Percentiles rank a stretch among this genome's conserved stretches.
Conservation (phyloP, 441 rosid genomes). For the Bruguiera hainesii region DNA sequence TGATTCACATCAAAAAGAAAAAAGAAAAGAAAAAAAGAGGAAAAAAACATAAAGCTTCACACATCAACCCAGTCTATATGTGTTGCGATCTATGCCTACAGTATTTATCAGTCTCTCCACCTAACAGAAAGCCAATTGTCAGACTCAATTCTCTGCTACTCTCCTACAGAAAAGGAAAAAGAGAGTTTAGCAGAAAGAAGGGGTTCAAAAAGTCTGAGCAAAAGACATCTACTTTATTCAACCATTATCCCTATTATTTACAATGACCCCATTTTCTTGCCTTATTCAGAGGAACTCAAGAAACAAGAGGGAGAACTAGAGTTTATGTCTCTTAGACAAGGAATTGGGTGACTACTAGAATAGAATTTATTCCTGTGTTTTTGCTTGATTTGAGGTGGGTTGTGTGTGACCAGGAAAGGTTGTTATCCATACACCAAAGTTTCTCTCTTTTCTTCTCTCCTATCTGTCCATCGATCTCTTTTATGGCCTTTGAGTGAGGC, state of each 20-base stretch:
- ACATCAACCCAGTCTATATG: conserved; percentile 20
- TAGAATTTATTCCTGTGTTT: background rate
- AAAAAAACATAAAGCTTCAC: conserved; percentile 10
- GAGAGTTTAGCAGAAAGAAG: conserved; percentile 29
- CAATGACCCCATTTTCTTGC: conserved; percentile 9
- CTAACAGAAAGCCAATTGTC: conserved; percentile 40
- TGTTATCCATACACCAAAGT: conserved; percentile 1
- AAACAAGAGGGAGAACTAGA: too few relatives aligned
- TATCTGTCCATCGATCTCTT: conserved; percentile 10
- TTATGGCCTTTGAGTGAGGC: conserved; percentile 24
- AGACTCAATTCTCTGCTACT: conserved; percentile 69
- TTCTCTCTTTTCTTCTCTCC: background rate
- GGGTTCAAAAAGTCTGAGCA: conserved; percentile 32
- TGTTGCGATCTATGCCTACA: conserved; percentile 14
- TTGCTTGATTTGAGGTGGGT: background rate
- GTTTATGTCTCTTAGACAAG: too few relatives aligned
- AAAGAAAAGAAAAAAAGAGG: background rate
- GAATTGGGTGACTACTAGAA: too few relatives aligned
- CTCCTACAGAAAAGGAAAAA: conserved; percentile 30
- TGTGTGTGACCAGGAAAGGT: background rate
- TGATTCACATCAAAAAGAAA: conserved; percentile 7
- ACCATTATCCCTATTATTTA: conserved; percentile 34
- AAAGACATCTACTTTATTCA: conserved; percentile 64
- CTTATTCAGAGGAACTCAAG: background rate
- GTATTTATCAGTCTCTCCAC: conserved; percentile 26